A percentile compares a stretch with the other conserved stretches of the same genome.
Evolutionary conservation across 2,329 filamentous ascomycete genomes (phyloP).

Genomic region (Zalaria obscura): DNA sequence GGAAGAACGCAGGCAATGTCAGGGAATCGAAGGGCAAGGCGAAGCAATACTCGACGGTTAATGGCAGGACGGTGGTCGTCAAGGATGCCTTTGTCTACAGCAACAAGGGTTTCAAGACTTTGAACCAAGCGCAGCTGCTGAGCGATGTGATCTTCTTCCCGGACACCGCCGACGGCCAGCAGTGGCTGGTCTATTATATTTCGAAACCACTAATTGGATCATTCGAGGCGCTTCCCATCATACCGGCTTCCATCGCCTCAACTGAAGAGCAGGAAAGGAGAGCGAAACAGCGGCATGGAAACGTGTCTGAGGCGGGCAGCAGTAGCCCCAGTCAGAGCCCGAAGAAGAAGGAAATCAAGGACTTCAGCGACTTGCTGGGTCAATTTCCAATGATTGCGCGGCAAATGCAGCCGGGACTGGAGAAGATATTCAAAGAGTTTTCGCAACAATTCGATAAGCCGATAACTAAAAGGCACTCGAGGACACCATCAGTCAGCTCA

Average conservation of each 20-base stretch:
- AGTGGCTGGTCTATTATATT: constrained; percentile 96
- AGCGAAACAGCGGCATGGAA: constrained; percentile 10
- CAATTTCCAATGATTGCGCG: constrained; percentile 90
- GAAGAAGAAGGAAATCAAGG: constrained; percentile 80
- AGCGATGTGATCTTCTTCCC: constrained; percentile 78
- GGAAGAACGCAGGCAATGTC: constrained; percentile 40
- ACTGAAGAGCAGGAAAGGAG: constrained; percentile 14
- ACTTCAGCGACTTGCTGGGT: constrained; percentile 76
- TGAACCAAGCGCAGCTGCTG: constrained; percentile 79
- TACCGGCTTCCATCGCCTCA: constrained; percentile 41
- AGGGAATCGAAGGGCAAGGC: constrained; percentile 85
- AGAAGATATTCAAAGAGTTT: constrained; percentile 83
- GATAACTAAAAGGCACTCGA: constrained; percentile 39
- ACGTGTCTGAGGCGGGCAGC: constrained; percentile 2
- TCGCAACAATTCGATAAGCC: constrained; percentile 73
- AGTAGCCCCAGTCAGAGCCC: constrained; percentile 26
- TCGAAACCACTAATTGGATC: constrained; percentile 73
- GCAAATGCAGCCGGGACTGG: constrained; percentile 87
- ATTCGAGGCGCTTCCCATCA: constrained; percentile 62
- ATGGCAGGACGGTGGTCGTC: constrained; percentile 83
- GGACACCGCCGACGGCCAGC: constrained; percentile 73
- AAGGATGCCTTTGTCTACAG: constrained; percentile 89
- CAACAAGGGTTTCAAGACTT: constrained; percentile 91
- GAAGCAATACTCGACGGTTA: constrained; percentile 84
- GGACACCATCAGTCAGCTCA: constrained; percentile 20